Evolutionary conservation across 2,329 filamentous ascomycete species (phyloP).

Genomic region (Venturia effusa): DNA sequence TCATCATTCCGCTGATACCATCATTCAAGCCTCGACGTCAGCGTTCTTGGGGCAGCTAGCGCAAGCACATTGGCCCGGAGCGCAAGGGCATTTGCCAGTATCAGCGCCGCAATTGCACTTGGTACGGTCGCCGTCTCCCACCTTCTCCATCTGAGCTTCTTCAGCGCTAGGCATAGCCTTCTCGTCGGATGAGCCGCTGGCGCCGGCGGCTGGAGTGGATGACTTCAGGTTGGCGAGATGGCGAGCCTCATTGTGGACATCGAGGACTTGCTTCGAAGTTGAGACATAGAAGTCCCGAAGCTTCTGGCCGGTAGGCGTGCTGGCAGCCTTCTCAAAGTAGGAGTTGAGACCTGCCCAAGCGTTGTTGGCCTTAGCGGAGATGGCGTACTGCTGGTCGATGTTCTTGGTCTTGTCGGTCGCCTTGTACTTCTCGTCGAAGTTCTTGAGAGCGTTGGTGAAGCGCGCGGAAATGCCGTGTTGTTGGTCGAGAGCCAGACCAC

Average conservation of each 20-base stretch:
- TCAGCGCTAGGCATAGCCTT: constrained; percentile 14
- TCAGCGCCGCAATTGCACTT: constrained; percentile 37
- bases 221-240: constrained; percentile 83
- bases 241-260: constrained; percentile 85
- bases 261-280: constrained; percentile 77
- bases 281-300: constrained; percentile 80
- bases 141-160: constrained; percentile 30
- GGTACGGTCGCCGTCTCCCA: constrained; percentile 31
- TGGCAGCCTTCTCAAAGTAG: constrained; percentile 91
- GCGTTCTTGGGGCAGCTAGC: constrained; percentile 36
- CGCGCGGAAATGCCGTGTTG: constrained; percentile 75
- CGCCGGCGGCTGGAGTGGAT: constrained; percentile 39
- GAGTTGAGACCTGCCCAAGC: constrained; percentile 60
- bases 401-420: constrained; percentile 77
- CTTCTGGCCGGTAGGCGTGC: constrained; percentile 79
- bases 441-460: constrained; percentile 66
- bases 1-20: neutral
- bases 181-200: constrained; percentile 37
- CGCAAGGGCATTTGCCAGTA: constrained; percentile 33
- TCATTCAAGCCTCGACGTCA: constrained; percentile 15
- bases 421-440: constrained; percentile 77
- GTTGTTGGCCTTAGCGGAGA: constrained; percentile 60
- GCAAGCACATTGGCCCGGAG: constrained; percentile 37
- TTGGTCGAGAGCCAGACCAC: constrained; percentile 76
- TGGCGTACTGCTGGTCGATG: constrained; percentile 74